Evolutionary conservation across 495 filamentous ascomycete species (phyloP), one percentile per base, ranked within the genome.

Genomic region (Penicillium alfredii): DNA sequence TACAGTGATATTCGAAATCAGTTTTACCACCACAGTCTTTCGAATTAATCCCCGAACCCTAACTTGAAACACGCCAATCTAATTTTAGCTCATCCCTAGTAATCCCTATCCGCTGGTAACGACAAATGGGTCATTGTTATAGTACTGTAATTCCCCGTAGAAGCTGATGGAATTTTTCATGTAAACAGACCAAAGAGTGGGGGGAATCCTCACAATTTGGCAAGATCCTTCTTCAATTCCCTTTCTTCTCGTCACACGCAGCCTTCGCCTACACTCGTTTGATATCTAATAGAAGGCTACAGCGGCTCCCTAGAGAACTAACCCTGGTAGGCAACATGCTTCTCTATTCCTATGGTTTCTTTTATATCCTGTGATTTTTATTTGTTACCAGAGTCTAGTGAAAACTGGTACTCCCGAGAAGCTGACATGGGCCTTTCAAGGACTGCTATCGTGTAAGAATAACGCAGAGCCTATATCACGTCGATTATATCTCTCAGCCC

Each of bases 1-100:
- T 37, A 36, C 33, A 35, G 33, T 35, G 12, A 12, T 24, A 35
- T 24, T 35, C 33, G 33, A 35, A 35, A 35, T 35, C 20, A 24
- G 20, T n/a, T n/a, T n/a, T n/a, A n/a, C n/a, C n/a, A n/a, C n/a
- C n/a, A n/a, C n/a, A n/a, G n/a, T n/a, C n/a, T 24, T 24, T 24
- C 33, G 23, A 6, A 13, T 35, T 12, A 8, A 35, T 35, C 25
- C 8, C 19, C 33, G 33, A 10, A n/a, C n/a, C n/a, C n/a, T n/a
- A n/a, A n/a, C n/a, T n/a, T n/a, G n/a, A n/a, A n/a, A n/a, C n/a
- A n/a, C n/a, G n/a, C n/a, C n/a, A n/a, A n/a, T n/a, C n/a, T n/a
- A n/a, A n/a, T n/a, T n/a, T n/a, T n/a, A n/a, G 33, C 33, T 35
- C 33, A 17, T 36, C 24, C 33, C 33, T 23, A 26, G 18, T 12